Base-by-base conservation (phyloP, 208 protist species). In the Naegleria lovaniensis region DNA sequence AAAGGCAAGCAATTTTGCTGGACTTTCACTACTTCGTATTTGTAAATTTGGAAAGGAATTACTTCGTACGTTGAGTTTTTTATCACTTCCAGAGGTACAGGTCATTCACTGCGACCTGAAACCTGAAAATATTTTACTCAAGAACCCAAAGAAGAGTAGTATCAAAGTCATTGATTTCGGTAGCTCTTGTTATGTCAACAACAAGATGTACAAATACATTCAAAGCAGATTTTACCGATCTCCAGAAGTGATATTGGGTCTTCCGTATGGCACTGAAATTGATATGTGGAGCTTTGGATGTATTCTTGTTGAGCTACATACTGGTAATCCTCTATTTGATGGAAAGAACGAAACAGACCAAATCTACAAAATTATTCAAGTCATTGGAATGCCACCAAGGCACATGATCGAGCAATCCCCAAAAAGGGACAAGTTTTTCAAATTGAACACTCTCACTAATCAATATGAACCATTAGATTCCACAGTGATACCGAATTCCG, bases 151-250 rank as follows among this genome's bases (percentile, higher is more conserved):
- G 59, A 93, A 97, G 7, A 97, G 93, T 85, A 96, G 94, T 15
- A 98, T 99, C 92, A 99, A 98, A 92, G 48, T 99, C 0, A 99
- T 99, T 89, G 99, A 99, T 93, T 99, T 99, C 94, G 99, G 99
- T 48, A 97, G 95, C 40, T 95, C 97, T n/a, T 99, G 98, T 92
- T 97, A 96, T 91, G 38, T 98, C 87, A 95, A 98, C 94, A 93
- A 93, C 90, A 95, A 98, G 95, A 97, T 99, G 94, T 97, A 95
- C 88, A 96, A 95, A 11, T 99, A 99, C 94, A 99, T 99, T 55
- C 98, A 99, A 94, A 96, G 94, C 22, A 95, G 98, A 90, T 99
- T 98, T 94, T 99, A 99, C 92, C 98, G 99, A 91, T 97, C 96
- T 90, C 96, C 96, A 0, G 99, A 95, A 97, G 98, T 99, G 29